phyloP scores from a whole-genome alignment of 2,329 filamentous ascomycete species.

The Ophiobolus disseminans region DNA sequence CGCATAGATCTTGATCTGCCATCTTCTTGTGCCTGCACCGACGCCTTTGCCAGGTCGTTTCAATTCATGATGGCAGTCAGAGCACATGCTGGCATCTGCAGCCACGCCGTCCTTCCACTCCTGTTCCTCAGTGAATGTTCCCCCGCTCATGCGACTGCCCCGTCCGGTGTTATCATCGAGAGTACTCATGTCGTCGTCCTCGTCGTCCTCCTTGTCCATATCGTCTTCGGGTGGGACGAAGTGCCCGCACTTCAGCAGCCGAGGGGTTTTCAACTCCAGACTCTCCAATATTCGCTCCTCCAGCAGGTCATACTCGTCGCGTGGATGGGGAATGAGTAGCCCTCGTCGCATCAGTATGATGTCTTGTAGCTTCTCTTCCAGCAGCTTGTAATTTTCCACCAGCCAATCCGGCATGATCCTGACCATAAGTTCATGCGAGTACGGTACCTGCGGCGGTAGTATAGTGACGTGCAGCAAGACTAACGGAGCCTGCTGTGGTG shows the following conservation, averaged over 20 bases:
- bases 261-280: conserved; percentile 72
- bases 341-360: conserved; percentile 74
- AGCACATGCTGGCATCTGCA: conserved; percentile 53
- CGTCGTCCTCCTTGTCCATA: conserved; percentile 50
- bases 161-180: conserved; percentile 39
- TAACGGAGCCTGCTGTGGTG: conserved; percentile 65
- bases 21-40: conserved; percentile 60
- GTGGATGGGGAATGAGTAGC: conserved; percentile 77
- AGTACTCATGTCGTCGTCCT: conserved; percentile 45
- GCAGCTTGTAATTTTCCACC: conserved; percentile 67
- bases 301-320: conserved; percentile 79
- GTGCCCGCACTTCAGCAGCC: conserved; percentile 78
- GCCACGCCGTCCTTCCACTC: conserved; percentile 26
- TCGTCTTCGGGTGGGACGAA: conserved; percentile 60
- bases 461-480: conserved; percentile 81
- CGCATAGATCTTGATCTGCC: conserved; percentile 87
- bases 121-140: conserved; percentile 42
- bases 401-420: conserved; percentile 60
- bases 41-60: conserved; percentile 45
- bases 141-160: conserved; percentile 46
- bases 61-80: conserved; percentile 55
- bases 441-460: conserved; percentile 72
- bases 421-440: conserved; percentile 57
- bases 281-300: conserved; percentile 80
- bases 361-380: conserved; percentile 74